phyloP scores from a whole-genome alignment of 345 rosid genomes.

The Draba incana region DNA sequence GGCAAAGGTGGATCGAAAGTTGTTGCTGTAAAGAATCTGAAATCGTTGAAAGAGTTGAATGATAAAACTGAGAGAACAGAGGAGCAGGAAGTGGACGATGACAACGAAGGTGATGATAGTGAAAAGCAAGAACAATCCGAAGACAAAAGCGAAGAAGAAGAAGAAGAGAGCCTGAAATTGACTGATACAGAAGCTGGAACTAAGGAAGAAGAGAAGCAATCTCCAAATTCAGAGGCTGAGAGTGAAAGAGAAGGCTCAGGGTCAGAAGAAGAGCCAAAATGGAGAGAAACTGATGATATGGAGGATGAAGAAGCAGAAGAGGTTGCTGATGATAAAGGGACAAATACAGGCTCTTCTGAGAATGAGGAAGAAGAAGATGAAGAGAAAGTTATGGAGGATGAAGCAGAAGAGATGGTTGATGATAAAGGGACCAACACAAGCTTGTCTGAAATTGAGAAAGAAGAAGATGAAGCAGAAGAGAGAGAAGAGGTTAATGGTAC shows the following conservation, averaged over 20 bases:
- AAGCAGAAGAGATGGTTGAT: too few species aligned
- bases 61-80: slow-evolving; percentile 37
- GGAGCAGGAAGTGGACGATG: slow-evolving; percentile 33
- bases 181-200: slow-evolving; percentile 21
- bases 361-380: too few species aligned
- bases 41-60: slow-evolving; percentile 38
- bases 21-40: slow-evolving; percentile 26
- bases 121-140: slow-evolving; percentile 29
- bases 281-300: slow-evolving; percentile 42
- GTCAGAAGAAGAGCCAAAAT: slow-evolving; percentile 40
- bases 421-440: too few species aligned
- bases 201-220: slow-evolving; percentile 30
- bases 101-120: slow-evolving; percentile 22
- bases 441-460: too few species aligned
- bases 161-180: slow-evolving; percentile 5
- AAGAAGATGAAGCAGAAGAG: too few species aligned
- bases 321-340: too few species aligned
- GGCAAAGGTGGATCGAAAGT: slow-evolving; percentile 16
- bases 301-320: slow-evolving; percentile 19
- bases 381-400: too few species aligned
- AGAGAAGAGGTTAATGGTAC: too few species aligned
- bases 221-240: slow-evolving; percentile 30
- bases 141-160: slow-evolving; percentile 21
- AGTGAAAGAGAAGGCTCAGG: slow-evolving; percentile 34
- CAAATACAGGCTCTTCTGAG: too few species aligned